Base-by-base conservation (phyloP, 805 yeast species). In the Starmera quercuum region DNA sequence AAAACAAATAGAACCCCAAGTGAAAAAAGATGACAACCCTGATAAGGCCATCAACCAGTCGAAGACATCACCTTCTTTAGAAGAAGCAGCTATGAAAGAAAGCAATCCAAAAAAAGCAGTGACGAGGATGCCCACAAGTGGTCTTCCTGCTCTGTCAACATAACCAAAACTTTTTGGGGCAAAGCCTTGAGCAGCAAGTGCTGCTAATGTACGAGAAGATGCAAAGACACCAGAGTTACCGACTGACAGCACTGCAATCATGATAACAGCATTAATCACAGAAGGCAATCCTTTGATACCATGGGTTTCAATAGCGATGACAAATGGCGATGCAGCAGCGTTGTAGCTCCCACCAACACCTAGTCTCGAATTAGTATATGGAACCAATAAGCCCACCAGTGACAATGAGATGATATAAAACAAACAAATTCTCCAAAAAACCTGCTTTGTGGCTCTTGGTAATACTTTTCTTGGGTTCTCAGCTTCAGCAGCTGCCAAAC, bases 401-500 rank as follows among this genome's bases (percentile, higher is more conserved):
- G 56, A 72, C 53, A 54, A 66, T 45, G 74, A 62, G 12, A 66
- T 56, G 53, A 82, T 63, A 59, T 82, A 82, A 49, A 81, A 80
- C 45, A 78, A 55, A 19, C 75, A 59, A 37, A 82, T 75, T 56
- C 87, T 68, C 86, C 86, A 80, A 60, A 82, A 78, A 7, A 80
- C 83, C 59, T 81, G 85, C 56, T 79, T 80, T 40, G 77, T 72
- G 27, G 88, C 88, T 31, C 68, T 65, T 25, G 90, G 87, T 35
- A 82, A 64, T 2, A 79, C 58, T 37, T 63, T 65, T 43, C 78
- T 62, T 21, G 88, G 87, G 53, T 81, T 71, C 22, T 56, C 68
- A 15, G 83, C 65, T 54, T 82, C 90, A 6, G 87, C 85, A 20
- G 86, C 83, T 11, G 86, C 81, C 26, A 80, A 65, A 30, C 84